Base-by-base conservation (phyloP, 192 early-diverging fungal genomes). In the Coemansia sp. region DNA sequence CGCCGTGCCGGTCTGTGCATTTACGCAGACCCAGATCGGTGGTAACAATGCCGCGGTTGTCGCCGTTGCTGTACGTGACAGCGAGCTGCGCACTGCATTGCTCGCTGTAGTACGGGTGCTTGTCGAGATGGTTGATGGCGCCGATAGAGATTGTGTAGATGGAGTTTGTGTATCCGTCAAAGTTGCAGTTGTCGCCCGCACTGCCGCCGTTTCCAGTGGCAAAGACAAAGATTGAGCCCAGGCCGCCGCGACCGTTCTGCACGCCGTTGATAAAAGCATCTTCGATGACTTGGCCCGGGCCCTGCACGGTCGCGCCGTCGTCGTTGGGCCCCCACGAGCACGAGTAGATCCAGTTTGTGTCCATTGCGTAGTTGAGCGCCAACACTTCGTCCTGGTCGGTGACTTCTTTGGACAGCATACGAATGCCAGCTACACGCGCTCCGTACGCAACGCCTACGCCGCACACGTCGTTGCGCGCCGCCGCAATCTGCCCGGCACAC, bases 401-500 rank as follows among this genome's bases (percentile, higher is more conserved):
- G 49, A 98, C 86, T 11, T 83, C 83, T 32, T 85, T 89, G 4
- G 94, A 96, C 3, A 99, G 83, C 63, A 99, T 95, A 37, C 97
- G 86, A 45, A 98, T 80, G 0, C 93, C 94, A 0, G 94, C 84
- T 1, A 99, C 90, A 60, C 88, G 86, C 11, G 95, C 89, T 57
- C 90, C 82, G 56, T 87, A 97, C 0, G 97, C 97, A 4, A 98
- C 86, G 15, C 97, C 97, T 0, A 98, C 87, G 22, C 95, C 95
- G 69, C 97, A 97, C 5, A 96, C 86, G 64, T 92, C 75, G 76
- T 99, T 99, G 58, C 83, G 84, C n/a, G 79, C 81, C 1, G 97
- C 94, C 0, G 95, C 97, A 12, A 99, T 94, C 83, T 97, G 93
- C 14, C 97, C 97, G 5, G 97, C 97, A 73, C 96, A 99, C 39